Evolutionary conservation across 2,329 filamentous ascomycete species (phyloP).

Genomic region (Neoarthrinium moseri): DNA sequence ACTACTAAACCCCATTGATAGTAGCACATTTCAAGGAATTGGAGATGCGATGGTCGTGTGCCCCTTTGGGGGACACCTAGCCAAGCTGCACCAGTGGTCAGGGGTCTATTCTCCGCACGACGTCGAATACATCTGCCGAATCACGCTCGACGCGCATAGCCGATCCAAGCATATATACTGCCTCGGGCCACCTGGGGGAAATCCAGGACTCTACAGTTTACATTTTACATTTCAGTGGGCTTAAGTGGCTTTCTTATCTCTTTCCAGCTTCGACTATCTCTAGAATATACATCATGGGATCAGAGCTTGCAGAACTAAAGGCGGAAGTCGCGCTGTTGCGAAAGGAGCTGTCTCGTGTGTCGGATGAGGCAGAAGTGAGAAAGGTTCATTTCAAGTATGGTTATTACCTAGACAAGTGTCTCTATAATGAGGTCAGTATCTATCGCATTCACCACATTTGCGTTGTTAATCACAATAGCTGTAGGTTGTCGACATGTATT

Average conservation of each 20-base stretch:
- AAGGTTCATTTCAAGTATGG: constrained; percentile 58
- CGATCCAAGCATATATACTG: not conserved
- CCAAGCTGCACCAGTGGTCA: too few relatives aligned
- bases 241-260: too few relatives aligned
- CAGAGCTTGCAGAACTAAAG: constrained; percentile 34
- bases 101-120: too few relatives aligned
- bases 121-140: not conserved
- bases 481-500: constrained; percentile 48
- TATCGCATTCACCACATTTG: not conserved
- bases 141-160: not conserved
- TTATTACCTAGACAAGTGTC: constrained; percentile 59
- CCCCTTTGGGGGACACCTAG: too few relatives aligned
- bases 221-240: not conserved
- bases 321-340: constrained; percentile 32
- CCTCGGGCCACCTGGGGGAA: not conserved
- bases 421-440: constrained; percentile 49
- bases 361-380: constrained; percentile 51
- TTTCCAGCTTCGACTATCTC: too few relatives aligned
- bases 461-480: constrained; percentile 4
- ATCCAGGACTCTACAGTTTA: not conserved
- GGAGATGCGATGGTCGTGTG: too few relatives aligned
- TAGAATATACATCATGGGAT: constrained; percentile 26
- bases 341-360: constrained; percentile 33
- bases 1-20: too few relatives aligned
- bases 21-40: too few relatives aligned